These are phyloP conservation scores for Pyrenula aspistea DNA, from an alignment of 495 filamentous ascomycete species.

Conservation along the genomic window DNA sequence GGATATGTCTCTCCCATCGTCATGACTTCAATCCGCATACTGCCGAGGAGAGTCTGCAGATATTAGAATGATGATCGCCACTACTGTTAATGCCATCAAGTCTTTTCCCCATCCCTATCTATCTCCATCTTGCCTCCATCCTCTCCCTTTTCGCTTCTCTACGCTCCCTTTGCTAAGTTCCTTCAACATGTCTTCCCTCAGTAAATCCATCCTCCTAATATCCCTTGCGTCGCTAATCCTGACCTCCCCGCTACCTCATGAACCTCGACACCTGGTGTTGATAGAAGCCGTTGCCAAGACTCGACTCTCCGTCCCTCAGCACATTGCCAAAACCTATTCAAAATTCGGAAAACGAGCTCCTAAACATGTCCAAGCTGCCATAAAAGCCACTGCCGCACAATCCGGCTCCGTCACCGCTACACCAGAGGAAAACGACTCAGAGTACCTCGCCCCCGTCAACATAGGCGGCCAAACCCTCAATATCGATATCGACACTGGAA, in stretches of 20 bases:
- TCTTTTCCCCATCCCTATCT: no score
- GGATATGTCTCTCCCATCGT: not conserved
- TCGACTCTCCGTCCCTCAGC: not conserved
- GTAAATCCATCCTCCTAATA: not conserved
- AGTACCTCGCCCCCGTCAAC: constrained; percentile 56
- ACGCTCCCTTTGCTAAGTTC: not conserved
- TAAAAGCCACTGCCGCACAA: constrained; percentile 2
- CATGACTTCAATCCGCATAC: not conserved
- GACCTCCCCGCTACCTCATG: not conserved
- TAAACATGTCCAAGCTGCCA: constrained; percentile 13
- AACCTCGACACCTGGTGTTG: not conserved
- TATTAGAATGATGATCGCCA: no score
- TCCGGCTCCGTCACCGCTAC: constrained; percentile 36
- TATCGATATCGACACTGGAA: constrained; percentile 67
- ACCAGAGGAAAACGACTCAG: constrained; percentile 44
- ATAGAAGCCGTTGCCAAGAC: not conserved
- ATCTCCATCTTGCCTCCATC: not conserved
- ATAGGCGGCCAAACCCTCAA: constrained; percentile 52
- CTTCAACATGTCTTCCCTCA: no score
- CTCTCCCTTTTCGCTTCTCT: not conserved
- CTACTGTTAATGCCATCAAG: no score
- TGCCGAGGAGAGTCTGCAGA: no score
- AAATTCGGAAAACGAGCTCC: constrained; percentile 36
- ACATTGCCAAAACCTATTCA: constrained; percentile 18
- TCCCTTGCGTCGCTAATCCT: not conserved